phyloP scores from a whole-genome alignment of 2,329 filamentous ascomycete species.

The Colletotrichum magnum region DNA sequence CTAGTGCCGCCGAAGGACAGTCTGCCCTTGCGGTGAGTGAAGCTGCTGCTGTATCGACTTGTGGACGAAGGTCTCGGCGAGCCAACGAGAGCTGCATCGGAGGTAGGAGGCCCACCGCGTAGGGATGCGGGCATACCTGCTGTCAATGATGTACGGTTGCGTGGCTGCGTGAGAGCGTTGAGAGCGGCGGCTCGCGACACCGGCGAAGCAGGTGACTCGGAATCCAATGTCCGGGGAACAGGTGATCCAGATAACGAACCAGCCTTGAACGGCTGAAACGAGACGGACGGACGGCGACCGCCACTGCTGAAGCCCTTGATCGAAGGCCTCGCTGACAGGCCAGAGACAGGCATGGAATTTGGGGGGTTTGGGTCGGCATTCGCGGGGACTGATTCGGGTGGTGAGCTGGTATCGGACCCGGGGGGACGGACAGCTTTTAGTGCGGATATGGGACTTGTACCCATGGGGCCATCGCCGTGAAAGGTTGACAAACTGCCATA shows the following conservation, averaged over 20 bases:
- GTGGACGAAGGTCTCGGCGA: conserved; percentile 85
- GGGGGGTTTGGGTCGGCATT: conserved; percentile 61
- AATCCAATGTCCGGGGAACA: conserved; percentile 62
- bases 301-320: conserved; percentile 65
- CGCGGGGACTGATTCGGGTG: conserved; percentile 65
- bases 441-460: conserved; percentile 88
- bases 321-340: conserved; percentile 49
- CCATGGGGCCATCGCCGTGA: conserved; percentile 81
- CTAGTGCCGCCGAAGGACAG: conserved; percentile 83
- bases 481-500: conserved; percentile 94
- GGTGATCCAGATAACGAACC: conserved; percentile 95
- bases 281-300: conserved; percentile 83
- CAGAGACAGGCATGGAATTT: conserved; percentile 68
- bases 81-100: conserved; percentile 77
- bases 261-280: conserved; percentile 96
- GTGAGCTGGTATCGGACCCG: conserved; percentile 74
- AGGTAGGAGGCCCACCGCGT: conserved; percentile 73
- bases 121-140: conserved; percentile 83
- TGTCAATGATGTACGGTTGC: conserved; percentile 80
- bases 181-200: conserved; percentile 63
- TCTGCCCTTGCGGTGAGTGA: conserved; percentile 85
- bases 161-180: conserved; percentile 68
- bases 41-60: conserved; percentile 94
- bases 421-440: conserved; percentile 77
- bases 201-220: conserved; percentile 69